These are phyloP conservation scores for Brasenia schreberi DNA, from an alignment of 164 flowering plant genomes.

Conservation along the genomic window DNA sequence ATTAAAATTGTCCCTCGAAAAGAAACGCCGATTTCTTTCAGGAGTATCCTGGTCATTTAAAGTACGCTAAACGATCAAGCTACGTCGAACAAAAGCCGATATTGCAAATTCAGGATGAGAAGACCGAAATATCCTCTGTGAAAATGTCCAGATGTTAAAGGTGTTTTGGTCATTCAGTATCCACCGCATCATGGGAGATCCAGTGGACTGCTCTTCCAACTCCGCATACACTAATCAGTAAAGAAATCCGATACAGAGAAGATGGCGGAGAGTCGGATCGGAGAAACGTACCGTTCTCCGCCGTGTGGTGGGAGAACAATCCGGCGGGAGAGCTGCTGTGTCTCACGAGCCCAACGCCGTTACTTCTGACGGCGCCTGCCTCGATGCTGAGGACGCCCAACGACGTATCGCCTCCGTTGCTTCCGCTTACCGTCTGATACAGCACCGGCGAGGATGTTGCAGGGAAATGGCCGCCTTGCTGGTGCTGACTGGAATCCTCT, in stretches of 20 bases:
- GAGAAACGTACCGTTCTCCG: slow-evolving; percentile 41
- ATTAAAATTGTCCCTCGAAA: no score
- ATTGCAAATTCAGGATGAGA: no score
- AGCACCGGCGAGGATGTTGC: slow-evolving; percentile 7
- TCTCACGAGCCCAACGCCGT: slow-evolving; percentile 24
- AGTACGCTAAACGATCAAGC: no score
- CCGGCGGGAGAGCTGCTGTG: slow-evolving; percentile 96
- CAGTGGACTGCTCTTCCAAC: not conserved
- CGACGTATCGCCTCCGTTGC: slow-evolving; percentile 8
- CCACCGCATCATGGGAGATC: not conserved
- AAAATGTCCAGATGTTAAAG: no score
- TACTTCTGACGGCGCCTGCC: slow-evolving; percentile 9
- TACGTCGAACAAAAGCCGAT: no score
- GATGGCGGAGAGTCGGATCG: slow-evolving; percentile 1
- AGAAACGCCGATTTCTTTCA: no score
- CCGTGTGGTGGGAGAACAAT: slow-evolving; percentile 31
- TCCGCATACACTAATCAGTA: not conserved
- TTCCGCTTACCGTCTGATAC: slow-evolving; percentile 2
- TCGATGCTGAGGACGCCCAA: slow-evolving; percentile 8
- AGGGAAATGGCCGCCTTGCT: not conserved
- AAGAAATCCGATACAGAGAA: not conserved
- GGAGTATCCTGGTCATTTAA: no score
- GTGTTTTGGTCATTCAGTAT: not conserved
- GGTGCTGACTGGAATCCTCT: slow-evolving; percentile 7
- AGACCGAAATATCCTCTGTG: no score